These are phyloP conservation scores for Ciborinia camelliae DNA, from an alignment of 2,329 filamentous ascomycete species.

Conservation along the genomic window DNA sequence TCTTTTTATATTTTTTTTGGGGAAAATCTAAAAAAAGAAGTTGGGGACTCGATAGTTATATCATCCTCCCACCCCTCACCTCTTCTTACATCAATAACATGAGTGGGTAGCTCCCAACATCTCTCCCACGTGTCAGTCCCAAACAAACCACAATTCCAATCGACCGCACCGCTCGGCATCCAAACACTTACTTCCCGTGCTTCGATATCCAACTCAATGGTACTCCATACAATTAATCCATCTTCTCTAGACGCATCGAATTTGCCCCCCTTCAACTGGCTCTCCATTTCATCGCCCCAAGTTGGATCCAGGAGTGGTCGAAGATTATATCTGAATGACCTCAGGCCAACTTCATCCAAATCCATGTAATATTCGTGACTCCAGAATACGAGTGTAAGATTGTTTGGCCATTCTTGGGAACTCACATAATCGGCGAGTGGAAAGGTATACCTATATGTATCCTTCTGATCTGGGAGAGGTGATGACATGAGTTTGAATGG, in stretches of 20 bases:
- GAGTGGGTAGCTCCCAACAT: not conserved
- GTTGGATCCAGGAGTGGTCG: slow-evolving; percentile 3
- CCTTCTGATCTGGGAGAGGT: not conserved
- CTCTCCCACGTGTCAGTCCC: slow-evolving; percentile 8
- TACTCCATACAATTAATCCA: slow-evolving; percentile 3
- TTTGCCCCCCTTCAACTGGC: not conserved
- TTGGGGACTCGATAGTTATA: too few relatives aligned
- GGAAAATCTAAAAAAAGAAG: too few relatives aligned
- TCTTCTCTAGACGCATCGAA: slow-evolving; percentile 1
- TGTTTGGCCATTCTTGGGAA: not conserved
- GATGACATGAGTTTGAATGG: slow-evolving; percentile 12
- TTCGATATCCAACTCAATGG: not conserved
- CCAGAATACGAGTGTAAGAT: slow-evolving; percentile 4
- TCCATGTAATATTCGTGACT: not conserved
- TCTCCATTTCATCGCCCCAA: slow-evolving; percentile 12
- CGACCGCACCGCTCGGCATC: not conserved
- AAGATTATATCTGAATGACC: not conserved
- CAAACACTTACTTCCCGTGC: not conserved
- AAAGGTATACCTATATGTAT: slow-evolving; percentile 2
- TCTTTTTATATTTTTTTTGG: too few relatives aligned
- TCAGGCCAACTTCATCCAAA: not conserved
- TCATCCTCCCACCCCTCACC: not conserved
- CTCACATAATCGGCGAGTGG: not conserved
- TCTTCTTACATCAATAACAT: not conserved
- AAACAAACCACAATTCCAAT: slow-evolving; percentile 5